A percentile compares a stretch with the other conserved stretches of the same genome.
Conservation (phyloP, 768 basidiomycete species). For the Erythrobasidium yunnanense region DNA sequence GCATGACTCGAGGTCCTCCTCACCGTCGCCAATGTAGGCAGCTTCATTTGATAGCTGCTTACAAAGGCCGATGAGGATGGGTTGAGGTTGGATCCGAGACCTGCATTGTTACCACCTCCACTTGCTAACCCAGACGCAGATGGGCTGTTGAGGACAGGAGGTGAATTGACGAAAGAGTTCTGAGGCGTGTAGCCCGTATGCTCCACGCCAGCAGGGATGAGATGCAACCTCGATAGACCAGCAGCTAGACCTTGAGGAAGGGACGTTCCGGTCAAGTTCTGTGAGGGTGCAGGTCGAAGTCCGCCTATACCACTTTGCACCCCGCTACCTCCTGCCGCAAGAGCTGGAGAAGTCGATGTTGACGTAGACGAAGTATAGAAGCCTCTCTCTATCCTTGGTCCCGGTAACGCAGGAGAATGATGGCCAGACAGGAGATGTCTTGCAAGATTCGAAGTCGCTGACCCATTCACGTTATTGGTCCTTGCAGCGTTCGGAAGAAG, state of each 20-base stretch:
- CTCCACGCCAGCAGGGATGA: slow-evolving; percentile 19
- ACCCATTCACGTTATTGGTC: background rate
- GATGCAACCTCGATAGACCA: slow-evolving; percentile 26
- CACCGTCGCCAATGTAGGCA: background rate
- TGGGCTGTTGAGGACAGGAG: too few relatives aligned
- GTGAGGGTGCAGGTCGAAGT: too few relatives aligned
- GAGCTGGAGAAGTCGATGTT: background rate
- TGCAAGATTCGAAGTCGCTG: background rate
- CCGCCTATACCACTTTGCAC: too few relatives aligned
- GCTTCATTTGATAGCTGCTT: background rate
- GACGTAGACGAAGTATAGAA: background rate
- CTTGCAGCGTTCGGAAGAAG: background rate
- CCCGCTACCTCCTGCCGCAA: background rate
- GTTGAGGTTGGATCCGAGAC: too few relatives aligned
- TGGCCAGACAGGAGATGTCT: background rate
- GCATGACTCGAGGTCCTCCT: background rate
- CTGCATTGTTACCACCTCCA: too few relatives aligned
- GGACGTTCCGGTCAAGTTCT: slow-evolving; percentile 7
- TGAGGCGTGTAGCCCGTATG: slow-evolving; percentile 23
- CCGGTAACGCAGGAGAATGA: background rate
- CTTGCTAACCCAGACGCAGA: too few relatives aligned
- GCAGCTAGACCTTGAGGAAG: slow-evolving; percentile 28
- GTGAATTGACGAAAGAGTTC: background rate
- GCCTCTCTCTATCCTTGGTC: background rate
- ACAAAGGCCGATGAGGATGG: too few relatives aligned